phyloP scores from a whole-genome alignment of 2,329 filamentous ascomycete species.

The Exophiala sp. region DNA sequence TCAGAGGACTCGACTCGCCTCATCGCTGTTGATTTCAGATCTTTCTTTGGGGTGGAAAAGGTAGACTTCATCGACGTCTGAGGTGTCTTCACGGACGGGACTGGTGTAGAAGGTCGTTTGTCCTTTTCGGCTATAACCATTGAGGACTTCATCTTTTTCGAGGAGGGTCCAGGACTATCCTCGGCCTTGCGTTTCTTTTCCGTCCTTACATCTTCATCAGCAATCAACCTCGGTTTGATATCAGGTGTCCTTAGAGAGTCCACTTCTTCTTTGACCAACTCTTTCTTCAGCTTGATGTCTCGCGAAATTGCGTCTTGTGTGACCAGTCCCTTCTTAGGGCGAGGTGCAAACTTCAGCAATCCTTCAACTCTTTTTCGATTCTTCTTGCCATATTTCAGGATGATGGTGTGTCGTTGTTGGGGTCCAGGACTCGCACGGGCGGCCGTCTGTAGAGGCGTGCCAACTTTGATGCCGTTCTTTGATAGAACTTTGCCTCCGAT shows the following conservation, averaged over 20 bases:
- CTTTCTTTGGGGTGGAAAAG: slow-evolving; percentile 44
- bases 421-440: slow-evolving; percentile 25
- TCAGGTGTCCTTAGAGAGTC: slow-evolving; percentile 25
- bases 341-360: slow-evolving; percentile 41
- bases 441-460: slow-evolving; percentile 19
- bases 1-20: slow-evolving; percentile 38
- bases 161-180: slow-evolving; percentile 11
- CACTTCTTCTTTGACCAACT: slow-evolving; percentile 18
- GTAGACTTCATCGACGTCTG: slow-evolving; percentile 28
- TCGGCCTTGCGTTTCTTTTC: slow-evolving; percentile 25
- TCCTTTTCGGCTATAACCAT: slow-evolving; percentile 24
- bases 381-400: slow-evolving; percentile 50
- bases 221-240: slow-evolving; percentile 2
- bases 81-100: slow-evolving; percentile 35
- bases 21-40: slow-evolving; percentile 36
- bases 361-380: slow-evolving; percentile 48
- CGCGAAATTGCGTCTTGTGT: slow-evolving; percentile 6
- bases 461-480: slow-evolving; percentile 8
- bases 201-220: slow-evolving; percentile 11
- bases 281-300: slow-evolving; percentile 11
- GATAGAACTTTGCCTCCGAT: slow-evolving; percentile 18
- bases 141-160: slow-evolving; percentile 29
- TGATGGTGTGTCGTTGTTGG: slow-evolving; percentile 42
- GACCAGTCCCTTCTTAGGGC: slow-evolving; percentile 22
- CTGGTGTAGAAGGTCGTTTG: slow-evolving; percentile 35